Evolutionary conservation across 805 yeast genomes (phyloP).

Genomic region (Wickerhamomyces alni): DNA sequence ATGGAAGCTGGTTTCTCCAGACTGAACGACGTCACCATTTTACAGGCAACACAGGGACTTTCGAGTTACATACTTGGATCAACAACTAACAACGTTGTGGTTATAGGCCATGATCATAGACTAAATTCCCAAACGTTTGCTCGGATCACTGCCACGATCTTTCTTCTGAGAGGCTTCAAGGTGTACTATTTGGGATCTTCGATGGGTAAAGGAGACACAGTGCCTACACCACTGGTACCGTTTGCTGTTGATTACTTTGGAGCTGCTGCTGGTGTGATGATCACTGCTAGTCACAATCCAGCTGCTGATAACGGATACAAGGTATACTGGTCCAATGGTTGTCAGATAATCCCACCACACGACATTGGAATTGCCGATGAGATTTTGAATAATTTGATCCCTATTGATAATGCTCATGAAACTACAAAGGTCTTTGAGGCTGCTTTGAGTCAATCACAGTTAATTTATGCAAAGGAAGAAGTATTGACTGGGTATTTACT

Average conservation of each 20-base stretch:
- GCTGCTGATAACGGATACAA: constrained; percentile 88
- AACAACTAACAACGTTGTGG: constrained; percentile 39
- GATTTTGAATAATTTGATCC: constrained; percentile 56
- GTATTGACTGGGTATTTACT: constrained; percentile 37
- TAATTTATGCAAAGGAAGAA: constrained; percentile 37
- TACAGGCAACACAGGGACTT: constrained; percentile 87
- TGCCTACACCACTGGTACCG: constrained; percentile 92
- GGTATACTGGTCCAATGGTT: constrained; percentile 89
- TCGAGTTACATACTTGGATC: constrained; percentile 40
- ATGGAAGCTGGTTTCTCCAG: constrained; percentile 91
- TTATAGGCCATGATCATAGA: constrained; percentile 90
- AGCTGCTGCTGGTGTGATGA: constrained; percentile 85
- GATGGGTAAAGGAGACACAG: constrained; percentile 27
- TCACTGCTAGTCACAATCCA: constrained; percentile 87
- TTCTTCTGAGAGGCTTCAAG: constrained; percentile 57
- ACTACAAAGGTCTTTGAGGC: constrained; percentile 30
- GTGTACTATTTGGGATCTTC: constrained; percentile 54
- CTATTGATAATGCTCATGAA: constrained; percentile 53
- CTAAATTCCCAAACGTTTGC: constrained; percentile 78
- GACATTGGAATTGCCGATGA: constrained; percentile 64
- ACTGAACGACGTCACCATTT: constrained; percentile 83
- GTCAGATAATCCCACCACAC: constrained; percentile 93
- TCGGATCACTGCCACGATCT: constrained; percentile 68
- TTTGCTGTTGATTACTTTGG: constrained; percentile 60
- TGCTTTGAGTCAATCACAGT: constrained; percentile 17